These are phyloP conservation scores for Dianthus caryophyllus DNA, from an alignment of 148 eudicot species.

Conservation along the genomic window DNA sequence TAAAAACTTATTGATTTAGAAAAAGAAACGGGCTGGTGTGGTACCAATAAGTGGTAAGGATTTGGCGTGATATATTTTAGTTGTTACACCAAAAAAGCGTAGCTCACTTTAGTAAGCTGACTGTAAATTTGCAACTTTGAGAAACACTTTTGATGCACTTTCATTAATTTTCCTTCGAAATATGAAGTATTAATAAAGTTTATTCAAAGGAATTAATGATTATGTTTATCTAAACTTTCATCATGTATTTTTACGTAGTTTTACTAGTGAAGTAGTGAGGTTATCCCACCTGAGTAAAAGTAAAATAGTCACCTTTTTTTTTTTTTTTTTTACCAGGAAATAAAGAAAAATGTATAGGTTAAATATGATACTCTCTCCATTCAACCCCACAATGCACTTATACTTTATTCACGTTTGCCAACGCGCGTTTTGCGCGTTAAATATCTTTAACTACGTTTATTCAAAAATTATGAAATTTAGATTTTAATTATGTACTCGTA, in stretches of 20 bases:
- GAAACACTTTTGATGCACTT: constrained; percentile 16
- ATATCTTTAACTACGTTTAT: no score
- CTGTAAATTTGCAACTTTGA: constrained; percentile 13
- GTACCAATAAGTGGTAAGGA: constrained; percentile 32
- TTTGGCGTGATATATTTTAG: constrained; percentile 35
- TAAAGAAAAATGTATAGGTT: not conserved
- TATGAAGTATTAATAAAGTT: not conserved
- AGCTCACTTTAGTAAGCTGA: constrained; percentile 23
- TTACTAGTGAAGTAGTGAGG: no score
- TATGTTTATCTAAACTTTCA: constrained; percentile 9
- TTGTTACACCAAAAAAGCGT: constrained; percentile 21
- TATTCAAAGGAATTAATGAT: constrained; percentile 20
- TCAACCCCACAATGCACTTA: no score
- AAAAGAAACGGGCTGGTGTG: constrained; percentile 15
- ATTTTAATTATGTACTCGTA: no score
- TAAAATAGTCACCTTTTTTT: constrained; percentile 1
- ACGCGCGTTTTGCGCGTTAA: no score
- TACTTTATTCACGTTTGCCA: no score
- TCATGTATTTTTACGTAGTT: constrained; percentile 11
- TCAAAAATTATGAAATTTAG: no score
- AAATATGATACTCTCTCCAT: no score
- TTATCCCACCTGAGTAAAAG: constrained; percentile 12
- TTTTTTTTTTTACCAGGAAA: not conserved
- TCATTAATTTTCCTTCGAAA: not conserved
- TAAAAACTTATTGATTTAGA: not conserved